Conservation (phyloP, 345 rosid species). For the Combretum micranthum region DNA sequence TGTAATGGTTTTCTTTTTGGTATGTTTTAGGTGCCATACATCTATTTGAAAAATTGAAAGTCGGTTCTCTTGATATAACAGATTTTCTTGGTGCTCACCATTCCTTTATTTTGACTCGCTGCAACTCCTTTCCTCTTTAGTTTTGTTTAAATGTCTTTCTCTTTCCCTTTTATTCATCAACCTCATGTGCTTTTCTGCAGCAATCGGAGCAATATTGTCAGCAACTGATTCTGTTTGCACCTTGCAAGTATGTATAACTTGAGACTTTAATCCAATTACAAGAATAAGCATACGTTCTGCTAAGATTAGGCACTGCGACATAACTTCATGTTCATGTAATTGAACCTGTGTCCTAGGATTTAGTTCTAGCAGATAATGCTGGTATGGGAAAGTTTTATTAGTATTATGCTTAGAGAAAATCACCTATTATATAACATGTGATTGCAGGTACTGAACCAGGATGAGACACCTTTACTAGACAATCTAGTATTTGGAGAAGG, state of each 20-base stretch:
- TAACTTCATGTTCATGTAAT: no score
- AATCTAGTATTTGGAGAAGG: constrained; percentile 49
- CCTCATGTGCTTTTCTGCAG: constrained; percentile 16
- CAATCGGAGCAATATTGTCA: constrained; percentile 47
- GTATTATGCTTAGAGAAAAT: no score
- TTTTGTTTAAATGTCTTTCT: neutral
- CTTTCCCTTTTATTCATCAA: neutral
- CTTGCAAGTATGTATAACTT: constrained; percentile 26
- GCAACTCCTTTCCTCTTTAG: neutral
- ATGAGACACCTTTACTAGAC: constrained; percentile 38
- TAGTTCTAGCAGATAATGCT: no score
- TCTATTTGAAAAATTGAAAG: constrained; percentile 30
- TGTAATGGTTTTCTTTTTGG: neutral
- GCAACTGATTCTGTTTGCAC: constrained; percentile 55
- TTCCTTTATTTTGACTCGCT: neutral
- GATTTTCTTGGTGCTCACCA: constrained; percentile 32
- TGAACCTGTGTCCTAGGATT: no score
- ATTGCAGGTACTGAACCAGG: constrained; percentile 39
- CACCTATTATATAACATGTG: neutral
- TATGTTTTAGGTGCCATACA: constrained; percentile 25
- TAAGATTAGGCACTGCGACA: no score
- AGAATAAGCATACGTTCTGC: no score
- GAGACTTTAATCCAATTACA: neutral
- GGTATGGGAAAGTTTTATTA: no score
- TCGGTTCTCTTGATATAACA: constrained; percentile 31